These are phyloP conservation scores for Esteya vermicola DNA, from an alignment of 2,329 filamentous ascomycete genomes.

Conservation along the genomic window DNA sequence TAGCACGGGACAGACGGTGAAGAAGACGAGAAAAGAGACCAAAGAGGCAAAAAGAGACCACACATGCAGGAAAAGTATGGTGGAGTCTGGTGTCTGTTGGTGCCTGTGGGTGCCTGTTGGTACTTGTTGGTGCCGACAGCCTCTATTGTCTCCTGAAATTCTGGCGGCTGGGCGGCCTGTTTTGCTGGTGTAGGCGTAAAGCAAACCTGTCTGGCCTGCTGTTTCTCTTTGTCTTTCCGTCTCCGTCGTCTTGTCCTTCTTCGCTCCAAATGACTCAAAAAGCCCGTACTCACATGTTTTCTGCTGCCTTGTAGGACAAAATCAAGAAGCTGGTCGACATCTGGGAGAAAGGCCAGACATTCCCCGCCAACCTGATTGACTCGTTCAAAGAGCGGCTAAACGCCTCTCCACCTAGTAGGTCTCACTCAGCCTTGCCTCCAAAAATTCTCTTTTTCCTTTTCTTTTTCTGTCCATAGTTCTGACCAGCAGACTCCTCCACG, in stretches of 20 bases:
- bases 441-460: slow-evolving; percentile 3
- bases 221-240: neutral
- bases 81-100: too few relatives aligned
- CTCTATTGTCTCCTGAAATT: too few relatives aligned
- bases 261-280: too few relatives aligned
- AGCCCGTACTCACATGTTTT: slow-evolving; percentile 25
- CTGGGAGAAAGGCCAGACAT: slow-evolving; percentile 92
- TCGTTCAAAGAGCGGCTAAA: slow-evolving; percentile 72
- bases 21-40: neutral
- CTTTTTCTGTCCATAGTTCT: neutral
- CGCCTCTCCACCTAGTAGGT: slow-evolving; percentile 50
- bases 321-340: slow-evolving; percentile 93
- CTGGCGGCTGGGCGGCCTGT: too few relatives aligned
- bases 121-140: neutral
- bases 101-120: too few relatives aligned
- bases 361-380: slow-evolving; percentile 64
- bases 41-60: neutral
- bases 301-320: slow-evolving; percentile 63
- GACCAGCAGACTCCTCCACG: slow-evolving; percentile 46
- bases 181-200: too few relatives aligned
- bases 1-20: neutral
- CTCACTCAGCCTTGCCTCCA: slow-evolving; percentile 6
- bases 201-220: too few relatives aligned
- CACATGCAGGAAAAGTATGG: neutral
- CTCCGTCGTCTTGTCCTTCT: neutral